Conservation (phyloP, 495 filamentous ascomycete genomes). For the Aspergillus sclerotiicarbonarius region DNA sequence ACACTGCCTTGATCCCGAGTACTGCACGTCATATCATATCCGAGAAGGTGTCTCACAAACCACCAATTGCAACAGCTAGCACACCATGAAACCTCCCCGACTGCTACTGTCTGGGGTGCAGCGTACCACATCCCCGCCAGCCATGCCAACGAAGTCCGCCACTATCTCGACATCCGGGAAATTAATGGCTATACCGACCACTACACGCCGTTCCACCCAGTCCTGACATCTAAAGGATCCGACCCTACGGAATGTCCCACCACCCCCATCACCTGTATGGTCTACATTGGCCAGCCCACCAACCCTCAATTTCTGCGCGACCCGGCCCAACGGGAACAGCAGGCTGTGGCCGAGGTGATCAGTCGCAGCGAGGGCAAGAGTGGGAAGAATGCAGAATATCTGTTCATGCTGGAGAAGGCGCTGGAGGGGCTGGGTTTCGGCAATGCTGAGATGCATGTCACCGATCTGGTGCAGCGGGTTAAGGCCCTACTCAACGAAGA, state of each 20-base stretch:
- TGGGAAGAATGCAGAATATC: slow-evolving; percentile 88
- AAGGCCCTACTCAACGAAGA: slow-evolving; percentile 38
- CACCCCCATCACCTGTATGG: slow-evolving; percentile 56
- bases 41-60: slow-evolving; percentile 6
- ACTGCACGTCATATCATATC: not conserved
- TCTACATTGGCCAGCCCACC: slow-evolving; percentile 92
- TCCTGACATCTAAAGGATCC: slow-evolving; percentile 2
- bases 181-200: slow-evolving; percentile 95
- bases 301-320: slow-evolving; percentile 85
- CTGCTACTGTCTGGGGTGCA: slow-evolving; percentile 78
- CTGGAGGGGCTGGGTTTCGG: slow-evolving; percentile 72
- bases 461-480: slow-evolving; percentile 47
- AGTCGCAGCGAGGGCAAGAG: slow-evolving; percentile 74
- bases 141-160: slow-evolving; percentile 75
- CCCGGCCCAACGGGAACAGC: slow-evolving; percentile 68
- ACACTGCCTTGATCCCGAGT: not conserved
- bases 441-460: slow-evolving; percentile 82
- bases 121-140: slow-evolving; percentile 82
- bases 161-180: slow-evolving; percentile 93
- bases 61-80: slow-evolving; percentile 27
- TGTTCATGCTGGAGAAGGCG: slow-evolving; percentile 76
- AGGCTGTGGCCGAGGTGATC: slow-evolving; percentile 83
- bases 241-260: not conserved
- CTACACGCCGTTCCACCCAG: slow-evolving; percentile 75
- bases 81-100: slow-evolving; percentile 37